Conservation (phyloP, 331 rosid species). For the Quercus lobata region DNA sequence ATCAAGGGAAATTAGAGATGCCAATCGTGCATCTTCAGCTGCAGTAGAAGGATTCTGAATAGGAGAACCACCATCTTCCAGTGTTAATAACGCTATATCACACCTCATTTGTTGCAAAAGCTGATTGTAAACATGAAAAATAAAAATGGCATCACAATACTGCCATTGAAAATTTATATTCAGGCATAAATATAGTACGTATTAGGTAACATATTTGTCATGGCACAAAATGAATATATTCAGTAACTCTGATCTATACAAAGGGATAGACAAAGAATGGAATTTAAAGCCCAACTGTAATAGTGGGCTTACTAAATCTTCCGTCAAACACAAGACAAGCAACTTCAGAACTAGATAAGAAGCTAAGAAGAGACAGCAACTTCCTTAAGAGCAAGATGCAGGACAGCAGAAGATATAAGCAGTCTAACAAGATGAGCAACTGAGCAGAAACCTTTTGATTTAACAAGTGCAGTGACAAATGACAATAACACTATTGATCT, state of each 20-base stretch:
- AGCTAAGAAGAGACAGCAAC: neutral
- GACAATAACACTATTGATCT: neutral
- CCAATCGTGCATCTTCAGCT: slow-evolving; percentile 91
- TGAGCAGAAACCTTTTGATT: neutral
- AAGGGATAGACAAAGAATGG: neutral
- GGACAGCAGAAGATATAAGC: neutral
- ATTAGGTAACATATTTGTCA: neutral
- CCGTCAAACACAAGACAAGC: neutral
- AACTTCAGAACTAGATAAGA: neutral
- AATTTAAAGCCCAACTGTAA: neutral
- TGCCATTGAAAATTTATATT: slow-evolving; percentile 7
- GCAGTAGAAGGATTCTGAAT: slow-evolving; percentile 89
- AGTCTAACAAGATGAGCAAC: neutral
- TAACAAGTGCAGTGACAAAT: neutral
- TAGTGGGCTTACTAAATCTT: neutral
- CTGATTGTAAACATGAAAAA: slow-evolving; percentile 36
- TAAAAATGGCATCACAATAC: slow-evolving; percentile 7
- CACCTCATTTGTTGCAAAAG: slow-evolving; percentile 91
- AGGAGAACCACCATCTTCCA: slow-evolving; percentile 80
- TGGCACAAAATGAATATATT: neutral
- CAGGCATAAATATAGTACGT: neutral
- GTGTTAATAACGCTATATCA: slow-evolving; percentile 71
- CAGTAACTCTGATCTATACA: neutral
- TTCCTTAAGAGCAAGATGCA: neutral
- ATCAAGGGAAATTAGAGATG: slow-evolving; percentile 94